Percentiles rank a stretch among this genome's conserved stretches.
These are phyloP conservation scores for Pyrenophora seminiperda DNA, from an alignment of 2,329 filamentous ascomycete genomes.

Conservation along the genomic window DNA sequence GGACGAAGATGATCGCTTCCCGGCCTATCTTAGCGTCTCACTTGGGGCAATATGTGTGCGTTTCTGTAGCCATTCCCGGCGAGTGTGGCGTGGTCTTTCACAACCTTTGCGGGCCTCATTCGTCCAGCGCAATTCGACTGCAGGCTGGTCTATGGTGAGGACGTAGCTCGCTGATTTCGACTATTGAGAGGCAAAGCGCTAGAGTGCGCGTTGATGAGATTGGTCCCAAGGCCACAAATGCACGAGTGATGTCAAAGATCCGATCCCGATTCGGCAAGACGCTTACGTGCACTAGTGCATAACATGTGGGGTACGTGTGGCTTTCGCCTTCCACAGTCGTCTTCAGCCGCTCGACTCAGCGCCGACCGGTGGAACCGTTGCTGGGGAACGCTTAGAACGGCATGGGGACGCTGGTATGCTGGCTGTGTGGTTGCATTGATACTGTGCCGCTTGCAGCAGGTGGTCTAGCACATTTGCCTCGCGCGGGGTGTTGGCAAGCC, in stretches of 20 bases:
- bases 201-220: slow-evolving; percentile 8
- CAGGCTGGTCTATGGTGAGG: slow-evolving; percentile 16
- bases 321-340: slow-evolving; percentile 8
- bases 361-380: slow-evolving; percentile 12
- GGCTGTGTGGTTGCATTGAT: slow-evolving; percentile 10
- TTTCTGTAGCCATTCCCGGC: slow-evolving; percentile 1
- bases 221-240: slow-evolving; percentile 13
- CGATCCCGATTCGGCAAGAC: slow-evolving; percentile 15
- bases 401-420: slow-evolving; percentile 1
- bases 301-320: slow-evolving; percentile 24
- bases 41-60: slow-evolving; percentile 14
- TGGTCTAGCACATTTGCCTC: slow-evolving; percentile 5
- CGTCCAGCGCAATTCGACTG: slow-evolving; percentile 11
- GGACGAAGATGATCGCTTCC: slow-evolving; percentile 12
- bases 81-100: slow-evolving; percentile 10
- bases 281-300: slow-evolving; percentile 20
- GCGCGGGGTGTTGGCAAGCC: not conserved
- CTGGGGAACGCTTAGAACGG: slow-evolving; percentile 14
- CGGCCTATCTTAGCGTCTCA: slow-evolving; percentile 12
- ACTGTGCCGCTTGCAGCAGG: slow-evolving; percentile 3
- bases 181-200: slow-evolving; percentile 20
- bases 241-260: slow-evolving; percentile 24
- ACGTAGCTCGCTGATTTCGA: slow-evolving; percentile 19
- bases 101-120: slow-evolving; percentile 9
- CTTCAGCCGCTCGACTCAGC: slow-evolving; percentile 19